Evolutionary conservation across 2,329 filamentous ascomycete genomes (phyloP), one percentile per base, ranked within the genome.

Genomic region (Fusarium austroafricanum): DNA sequence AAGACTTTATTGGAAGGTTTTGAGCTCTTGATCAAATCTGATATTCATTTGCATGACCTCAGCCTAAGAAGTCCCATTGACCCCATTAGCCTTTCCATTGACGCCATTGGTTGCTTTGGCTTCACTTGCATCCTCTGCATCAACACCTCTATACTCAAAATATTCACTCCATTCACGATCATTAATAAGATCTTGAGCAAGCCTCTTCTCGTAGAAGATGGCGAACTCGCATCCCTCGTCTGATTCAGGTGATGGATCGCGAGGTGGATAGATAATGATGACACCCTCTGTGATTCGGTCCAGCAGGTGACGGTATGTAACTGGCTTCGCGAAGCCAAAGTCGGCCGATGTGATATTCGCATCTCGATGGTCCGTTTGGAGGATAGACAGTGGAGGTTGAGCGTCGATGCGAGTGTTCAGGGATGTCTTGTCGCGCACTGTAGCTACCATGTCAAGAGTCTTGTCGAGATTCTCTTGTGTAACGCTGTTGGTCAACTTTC

Each of bases 71-170:
- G 21, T 35, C 10, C 29, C 29, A 31, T 31, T 31, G 29, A 31
- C 29, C 4, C 37, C 26, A 5, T 53, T 62, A 2, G 37, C 21
- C 21, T 23, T 23, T 23, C 29, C 29, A 31, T 31, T 31, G 29
- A 31, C 29, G 12, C 37, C 26, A 5, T 53, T 62, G 3, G 37
- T 15, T 18, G 20, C 44, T 4, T 28, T 46, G 31, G 17, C 12
- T 10, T 61, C 28, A 12, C 10, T 38, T 0, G 47, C 35, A 21
- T 67, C 64, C 11, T 65, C 64, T 2, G 64, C 64, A 45, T 79
- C 77, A 20, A 81, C 64, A 0, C 78, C 80, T 29, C 79, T 66
- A 43, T 75, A 81, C 56, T 80, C 78, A 57, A 81, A 81, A 20
- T 75, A 81, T 52, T 70, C 52, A 29, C 61, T 77, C 77, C 76